A percentile compares a stretch with the other conserved stretches of the same genome.
Evolutionary conservation across 164 flowering plant genomes (phyloP).

Genomic region (Berberis thunbergii): DNA sequence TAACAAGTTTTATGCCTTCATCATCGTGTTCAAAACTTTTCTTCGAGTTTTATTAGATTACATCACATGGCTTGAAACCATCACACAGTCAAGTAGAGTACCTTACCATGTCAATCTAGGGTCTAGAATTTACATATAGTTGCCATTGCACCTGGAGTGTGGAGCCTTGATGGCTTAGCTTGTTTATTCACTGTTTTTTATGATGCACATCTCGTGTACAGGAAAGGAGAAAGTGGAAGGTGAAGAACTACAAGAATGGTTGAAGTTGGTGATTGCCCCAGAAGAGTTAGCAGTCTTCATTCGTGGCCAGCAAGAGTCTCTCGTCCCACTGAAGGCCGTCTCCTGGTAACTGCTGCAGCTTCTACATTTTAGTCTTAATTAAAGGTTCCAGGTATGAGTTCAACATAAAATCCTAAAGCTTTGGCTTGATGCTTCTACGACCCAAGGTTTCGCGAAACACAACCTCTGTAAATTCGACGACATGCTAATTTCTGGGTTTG

Average conservation of each 20-base stretch:
- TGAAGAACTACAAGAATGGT: constrained; percentile 78
- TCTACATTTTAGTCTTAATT: background rate
- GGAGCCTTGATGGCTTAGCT: background rate
- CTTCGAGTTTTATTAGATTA: too few relatives aligned
- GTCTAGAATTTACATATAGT: too few relatives aligned
- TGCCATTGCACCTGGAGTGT: background rate
- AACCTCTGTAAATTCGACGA: too few relatives aligned
- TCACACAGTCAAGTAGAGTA: too few relatives aligned
- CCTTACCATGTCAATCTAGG: too few relatives aligned
- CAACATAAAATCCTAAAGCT: too few relatives aligned
- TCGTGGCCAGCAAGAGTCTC: constrained; percentile 47
- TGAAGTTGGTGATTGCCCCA: constrained; percentile 83
- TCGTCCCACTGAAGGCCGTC: constrained; percentile 29
- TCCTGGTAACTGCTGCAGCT: background rate
- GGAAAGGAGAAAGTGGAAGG: constrained; percentile 95
- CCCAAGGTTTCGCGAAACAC: too few relatives aligned
- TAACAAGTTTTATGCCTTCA: too few relatives aligned
- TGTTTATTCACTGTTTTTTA: background rate
- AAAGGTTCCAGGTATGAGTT: background rate
- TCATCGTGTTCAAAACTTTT: too few relatives aligned
- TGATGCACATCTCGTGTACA: constrained; percentile 16
- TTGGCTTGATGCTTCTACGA: too few relatives aligned
- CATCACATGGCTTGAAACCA: too few relatives aligned
- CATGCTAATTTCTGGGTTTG: too few relatives aligned
- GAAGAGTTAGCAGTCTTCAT: constrained; percentile 57